Evolutionary conservation across 257 asterid genomes (phyloP).

Genomic region (Capsicum baccatum): DNA sequence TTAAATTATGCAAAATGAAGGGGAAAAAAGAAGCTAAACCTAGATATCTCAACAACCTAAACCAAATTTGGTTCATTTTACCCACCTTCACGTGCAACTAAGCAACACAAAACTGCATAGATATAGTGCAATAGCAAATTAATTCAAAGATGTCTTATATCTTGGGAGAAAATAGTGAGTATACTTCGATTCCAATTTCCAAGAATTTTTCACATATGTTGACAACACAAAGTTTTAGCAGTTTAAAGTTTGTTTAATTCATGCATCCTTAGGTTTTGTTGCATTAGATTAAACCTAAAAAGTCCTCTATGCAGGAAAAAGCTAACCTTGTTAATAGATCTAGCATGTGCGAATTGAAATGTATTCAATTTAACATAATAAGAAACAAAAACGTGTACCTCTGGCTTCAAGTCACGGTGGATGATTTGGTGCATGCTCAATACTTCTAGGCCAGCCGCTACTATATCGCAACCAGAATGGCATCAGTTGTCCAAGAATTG

Average conservation of each 20-base stretch:
- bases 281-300: background rate
- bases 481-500: background rate
- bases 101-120: background rate
- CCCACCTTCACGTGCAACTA: background rate
- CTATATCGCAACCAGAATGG: constrained; percentile 8
- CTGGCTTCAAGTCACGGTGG: constrained; percentile 64
- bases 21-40: background rate
- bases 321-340: background rate
- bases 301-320: background rate
- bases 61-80: background rate
- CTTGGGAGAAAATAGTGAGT: background rate
- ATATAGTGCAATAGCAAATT: background rate
- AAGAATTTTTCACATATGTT: background rate
- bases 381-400: constrained; percentile 39
- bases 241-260: background rate
- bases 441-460: constrained; percentile 56
- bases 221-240: background rate
- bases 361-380: background rate
- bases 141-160: background rate
- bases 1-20: background rate
- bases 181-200: background rate
- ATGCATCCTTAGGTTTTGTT: constrained; percentile 9
- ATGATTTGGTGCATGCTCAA: constrained; percentile 45
- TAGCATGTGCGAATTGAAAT: background rate
- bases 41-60: constrained; percentile 2